These are phyloP conservation scores for Candida labiduridarum DNA, from an alignment of 1,139 yeast genomes.

Conservation along the genomic window DNA sequence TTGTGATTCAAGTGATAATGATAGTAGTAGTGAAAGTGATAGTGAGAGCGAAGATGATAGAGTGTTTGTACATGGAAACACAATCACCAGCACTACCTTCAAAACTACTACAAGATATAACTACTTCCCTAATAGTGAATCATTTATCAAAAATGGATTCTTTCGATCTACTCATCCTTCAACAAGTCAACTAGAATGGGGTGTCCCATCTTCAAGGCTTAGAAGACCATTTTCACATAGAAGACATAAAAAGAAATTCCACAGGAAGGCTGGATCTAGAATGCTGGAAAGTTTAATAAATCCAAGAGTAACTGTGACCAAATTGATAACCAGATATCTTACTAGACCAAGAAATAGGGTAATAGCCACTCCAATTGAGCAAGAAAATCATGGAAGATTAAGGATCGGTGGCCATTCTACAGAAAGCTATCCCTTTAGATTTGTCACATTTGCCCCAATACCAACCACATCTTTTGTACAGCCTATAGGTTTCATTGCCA, in stretches of 20 bases:
- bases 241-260: not conserved
- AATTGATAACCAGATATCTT: not conserved
- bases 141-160: not conserved
- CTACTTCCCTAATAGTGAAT: not conserved
- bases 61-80: slow-evolving; percentile 1
- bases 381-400: not conserved
- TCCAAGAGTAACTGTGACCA: not conserved
- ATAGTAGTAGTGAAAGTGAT: not conserved
- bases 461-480: not conserved
- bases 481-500: not conserved
- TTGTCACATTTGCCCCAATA: not conserved
- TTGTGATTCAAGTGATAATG: not conserved
- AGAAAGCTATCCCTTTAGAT: not conserved
- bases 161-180: not conserved
- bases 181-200: not conserved
- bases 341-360: not conserved
- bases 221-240: not conserved
- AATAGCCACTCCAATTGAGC: not conserved
- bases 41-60: slow-evolving; percentile 3
- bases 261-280: not conserved
- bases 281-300: not conserved
- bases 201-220: not conserved
- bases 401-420: not conserved
- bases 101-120: not conserved
- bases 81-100: not conserved